These are phyloP conservation scores for Rhododendron ovatum DNA, from an alignment of 148 eudicot genomes.

Conservation along the genomic window DNA sequence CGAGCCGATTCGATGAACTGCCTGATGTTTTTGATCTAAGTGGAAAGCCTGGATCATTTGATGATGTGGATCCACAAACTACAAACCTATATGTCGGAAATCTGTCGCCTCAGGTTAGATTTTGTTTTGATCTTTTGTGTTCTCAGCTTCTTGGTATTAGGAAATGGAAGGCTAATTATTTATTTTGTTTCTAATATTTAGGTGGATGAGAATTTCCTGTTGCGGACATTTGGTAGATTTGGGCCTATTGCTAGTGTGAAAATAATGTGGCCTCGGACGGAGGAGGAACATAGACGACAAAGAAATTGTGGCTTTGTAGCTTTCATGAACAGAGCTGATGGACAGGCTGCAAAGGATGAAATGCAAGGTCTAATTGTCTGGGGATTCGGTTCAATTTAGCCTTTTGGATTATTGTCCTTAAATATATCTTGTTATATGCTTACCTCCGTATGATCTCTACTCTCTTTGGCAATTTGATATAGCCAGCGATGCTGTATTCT, in stretches of 20 bases:
- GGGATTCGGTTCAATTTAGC: neutral
- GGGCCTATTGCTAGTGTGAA: conserved; percentile 99
- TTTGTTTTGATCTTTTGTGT: neutral
- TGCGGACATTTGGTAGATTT: conserved; percentile 96
- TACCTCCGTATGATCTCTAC: neutral
- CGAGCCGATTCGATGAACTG: conserved; percentile 85
- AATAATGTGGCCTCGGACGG: conserved; percentile 99
- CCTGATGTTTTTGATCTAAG: conserved; percentile 88
- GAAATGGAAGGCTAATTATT: neutral
- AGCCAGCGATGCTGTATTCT: neutral
- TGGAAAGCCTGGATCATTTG: conserved; percentile 91
- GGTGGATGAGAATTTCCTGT: conserved; percentile 98
- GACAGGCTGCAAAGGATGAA: conserved; percentile 98
- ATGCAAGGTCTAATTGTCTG: conserved; percentile 71
- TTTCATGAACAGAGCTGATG: conserved; percentile 95
- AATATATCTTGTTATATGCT: neutral
- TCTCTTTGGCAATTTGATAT: neutral
- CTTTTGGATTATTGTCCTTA: neutral
- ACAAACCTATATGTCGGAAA: conserved; percentile 97
- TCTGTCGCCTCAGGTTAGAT: conserved; percentile 81
- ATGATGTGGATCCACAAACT: conserved; percentile 97
- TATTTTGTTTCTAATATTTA: conserved; percentile 19
- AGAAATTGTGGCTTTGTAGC: conserved; percentile 99
- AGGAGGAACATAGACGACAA: conserved; percentile 88
- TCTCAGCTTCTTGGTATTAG: conserved; percentile 6